Evolutionary conservation across 768 basidiomycete species (phyloP).

Genomic region (Strobilomyces dryophilus): DNA sequence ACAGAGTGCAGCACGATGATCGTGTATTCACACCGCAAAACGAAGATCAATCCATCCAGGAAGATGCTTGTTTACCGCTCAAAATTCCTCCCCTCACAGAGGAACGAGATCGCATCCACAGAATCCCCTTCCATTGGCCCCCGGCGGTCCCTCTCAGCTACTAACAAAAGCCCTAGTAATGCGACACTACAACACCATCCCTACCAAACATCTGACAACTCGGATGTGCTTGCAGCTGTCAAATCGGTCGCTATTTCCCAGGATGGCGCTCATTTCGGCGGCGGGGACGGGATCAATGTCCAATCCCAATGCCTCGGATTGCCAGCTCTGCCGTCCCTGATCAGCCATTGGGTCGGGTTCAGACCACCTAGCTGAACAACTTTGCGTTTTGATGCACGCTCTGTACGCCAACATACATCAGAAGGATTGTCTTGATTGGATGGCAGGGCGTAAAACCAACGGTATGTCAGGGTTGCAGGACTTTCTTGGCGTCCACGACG

Average conservation of each 20-base stretch:
- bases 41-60: slow-evolving; percentile 4
- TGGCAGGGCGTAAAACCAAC: slow-evolving; percentile 36
- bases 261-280: slow-evolving; percentile 1
- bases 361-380: slow-evolving; percentile 70
- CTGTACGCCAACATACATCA: slow-evolving; percentile 67
- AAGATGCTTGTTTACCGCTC: slow-evolving; percentile 19
- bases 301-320: not conserved
- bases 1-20: not conserved
- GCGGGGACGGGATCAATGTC: not conserved
- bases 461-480: slow-evolving; percentile 41
- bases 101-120: not conserved
- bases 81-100: slow-evolving; percentile 23
- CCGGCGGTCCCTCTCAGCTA: not conserved
- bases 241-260: not conserved
- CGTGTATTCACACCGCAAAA: slow-evolving; percentile 7
- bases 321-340: slow-evolving; percentile 13
- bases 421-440: slow-evolving; percentile 71
- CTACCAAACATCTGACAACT: slow-evolving; percentile 37
- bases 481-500: slow-evolving; percentile 61
- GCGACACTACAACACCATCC: slow-evolving; percentile 20
- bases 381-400: slow-evolving; percentile 69
- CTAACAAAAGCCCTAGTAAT: not conserved
- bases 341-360: slow-evolving; percentile 46
- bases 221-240: slow-evolving; percentile 15
- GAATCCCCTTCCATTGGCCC: not conserved